Conservation (phyloP, 768 basidiomycete species). For the Neoboletus brunneissimus region DNA sequence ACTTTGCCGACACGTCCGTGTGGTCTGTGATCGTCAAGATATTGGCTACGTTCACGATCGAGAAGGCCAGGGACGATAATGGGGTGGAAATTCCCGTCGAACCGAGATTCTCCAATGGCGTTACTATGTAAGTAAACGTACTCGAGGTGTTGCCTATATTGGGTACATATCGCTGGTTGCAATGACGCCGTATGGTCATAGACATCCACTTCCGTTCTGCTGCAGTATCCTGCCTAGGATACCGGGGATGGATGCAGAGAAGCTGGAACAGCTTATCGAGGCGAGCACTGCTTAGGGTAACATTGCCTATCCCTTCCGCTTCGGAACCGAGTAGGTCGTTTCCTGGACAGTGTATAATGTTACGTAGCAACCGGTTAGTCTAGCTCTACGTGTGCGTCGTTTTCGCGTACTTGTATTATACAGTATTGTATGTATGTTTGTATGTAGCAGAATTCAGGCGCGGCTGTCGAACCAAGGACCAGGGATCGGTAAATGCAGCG, state of each 20-base stretch:
- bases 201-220: slow-evolving; percentile 18
- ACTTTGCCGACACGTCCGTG: slow-evolving; percentile 25
- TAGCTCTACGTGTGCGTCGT: no score
- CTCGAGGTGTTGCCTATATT: neutral
- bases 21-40: slow-evolving; percentile 23
- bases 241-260: neutral
- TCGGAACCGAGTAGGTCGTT: neutral
- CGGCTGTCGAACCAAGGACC: no score
- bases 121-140: slow-evolving; percentile 12
- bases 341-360: neutral
- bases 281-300: slow-evolving; percentile 10
- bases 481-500: no score
- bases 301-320: neutral
- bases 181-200: neutral
- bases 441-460: neutral
- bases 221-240: slow-evolving; percentile 13
- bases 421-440: neutral
- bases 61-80: slow-evolving; percentile 15
- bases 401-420: neutral
- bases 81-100: slow-evolving; percentile 23
- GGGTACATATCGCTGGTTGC: neutral
- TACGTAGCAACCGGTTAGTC: neutral
- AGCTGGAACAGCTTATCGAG: slow-evolving; percentile 12
- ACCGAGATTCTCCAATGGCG: neutral
- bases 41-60: slow-evolving; percentile 18